These are phyloP conservation scores for Lactuca sativa DNA, from an alignment of 129 eudicot species.

Conservation along the genomic window DNA sequence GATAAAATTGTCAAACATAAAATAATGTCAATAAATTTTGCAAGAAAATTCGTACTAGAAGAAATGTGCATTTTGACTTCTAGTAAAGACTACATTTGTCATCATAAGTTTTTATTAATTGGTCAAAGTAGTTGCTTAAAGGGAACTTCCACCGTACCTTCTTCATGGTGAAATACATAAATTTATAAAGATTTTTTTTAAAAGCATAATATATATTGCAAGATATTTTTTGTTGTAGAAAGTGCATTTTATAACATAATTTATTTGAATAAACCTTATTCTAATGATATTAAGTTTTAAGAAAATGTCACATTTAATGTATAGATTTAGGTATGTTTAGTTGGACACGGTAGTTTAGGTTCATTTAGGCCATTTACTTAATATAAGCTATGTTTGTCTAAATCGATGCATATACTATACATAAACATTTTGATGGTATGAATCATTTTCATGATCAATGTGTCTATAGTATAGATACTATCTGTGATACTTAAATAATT, in stretches of 20 bases:
- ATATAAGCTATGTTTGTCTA: background rate
- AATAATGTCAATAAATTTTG: background rate
- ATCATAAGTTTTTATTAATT: background rate
- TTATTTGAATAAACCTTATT: too few species aligned
- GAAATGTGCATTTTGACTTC: background rate
- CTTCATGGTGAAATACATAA: background rate
- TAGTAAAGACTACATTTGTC: background rate
- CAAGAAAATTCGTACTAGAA: background rate
- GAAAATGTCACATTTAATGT: background rate
- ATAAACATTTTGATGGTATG: slow-evolving; percentile 12
- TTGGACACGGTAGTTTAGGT: background rate
- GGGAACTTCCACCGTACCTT: background rate
- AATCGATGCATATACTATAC: background rate
- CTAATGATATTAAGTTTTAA: too few species aligned
- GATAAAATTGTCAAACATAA: too few species aligned
- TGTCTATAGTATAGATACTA: background rate
- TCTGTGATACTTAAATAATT: background rate
- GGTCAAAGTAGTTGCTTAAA: slow-evolving; percentile 3
- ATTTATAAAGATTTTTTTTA: too few species aligned
- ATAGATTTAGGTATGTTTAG: background rate
- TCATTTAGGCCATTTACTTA: background rate
- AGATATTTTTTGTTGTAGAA: too few species aligned
- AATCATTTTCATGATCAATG: slow-evolving; percentile 10
- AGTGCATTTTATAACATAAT: too few species aligned
- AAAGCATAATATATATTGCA: too few species aligned